These are phyloP conservation scores for Apiospora arundinis DNA, from an alignment of 2,329 filamentous ascomycete genomes.

Conservation along the genomic window DNA sequence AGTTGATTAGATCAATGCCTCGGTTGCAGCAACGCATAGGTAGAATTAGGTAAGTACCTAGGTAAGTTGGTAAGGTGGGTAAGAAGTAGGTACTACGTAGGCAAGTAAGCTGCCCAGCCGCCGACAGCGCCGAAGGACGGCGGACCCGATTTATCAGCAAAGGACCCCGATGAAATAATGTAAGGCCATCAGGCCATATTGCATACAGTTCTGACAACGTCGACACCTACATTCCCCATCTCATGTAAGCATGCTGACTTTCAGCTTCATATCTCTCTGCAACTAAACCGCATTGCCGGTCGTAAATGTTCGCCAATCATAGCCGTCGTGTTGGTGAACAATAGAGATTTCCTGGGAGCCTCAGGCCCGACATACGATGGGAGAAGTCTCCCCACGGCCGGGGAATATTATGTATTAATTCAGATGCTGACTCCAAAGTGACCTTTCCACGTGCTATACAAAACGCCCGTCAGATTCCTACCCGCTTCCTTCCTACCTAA, in stretches of 20 bases:
- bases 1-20: background rate
- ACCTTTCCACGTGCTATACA: background rate
- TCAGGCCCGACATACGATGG: background rate
- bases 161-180: no score
- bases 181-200: background rate
- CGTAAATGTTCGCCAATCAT: background rate
- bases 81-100: no score
- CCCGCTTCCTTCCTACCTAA: conserved; percentile 1
- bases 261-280: background rate
- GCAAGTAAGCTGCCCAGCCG: conserved; percentile 1
- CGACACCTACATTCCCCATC: background rate
- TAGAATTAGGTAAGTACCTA: no score
- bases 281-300: background rate
- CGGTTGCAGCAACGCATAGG: background rate
- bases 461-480: background rate
- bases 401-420: background rate
- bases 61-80: no score
- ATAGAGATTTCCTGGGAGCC: background rate
- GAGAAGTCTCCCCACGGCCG: background rate
- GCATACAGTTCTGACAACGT: conserved; percentile 14
- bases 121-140: conserved; percentile 11
- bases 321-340: background rate
- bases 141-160: background rate
- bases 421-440: conserved; percentile 1
- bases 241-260: background rate